phyloP scores from a whole-genome alignment of 1,139 yeast genomes.

The Yueomyces sp. region DNA sequence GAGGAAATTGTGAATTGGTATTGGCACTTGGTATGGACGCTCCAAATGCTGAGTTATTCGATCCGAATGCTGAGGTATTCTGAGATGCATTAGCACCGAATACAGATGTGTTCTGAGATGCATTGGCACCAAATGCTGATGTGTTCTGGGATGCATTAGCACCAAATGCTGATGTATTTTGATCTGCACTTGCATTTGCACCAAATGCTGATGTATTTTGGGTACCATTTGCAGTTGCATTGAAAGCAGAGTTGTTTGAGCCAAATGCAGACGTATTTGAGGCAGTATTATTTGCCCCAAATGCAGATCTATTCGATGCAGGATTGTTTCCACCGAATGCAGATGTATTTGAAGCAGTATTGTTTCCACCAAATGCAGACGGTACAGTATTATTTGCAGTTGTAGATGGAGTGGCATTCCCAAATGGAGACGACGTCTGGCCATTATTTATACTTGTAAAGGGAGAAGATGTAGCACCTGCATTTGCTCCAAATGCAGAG shows the following conservation, averaged over 20 bases:
- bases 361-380: background rate
- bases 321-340: background rate
- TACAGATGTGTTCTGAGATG: background rate
- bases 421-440: background rate
- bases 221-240: background rate
- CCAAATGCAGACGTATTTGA: background rate
- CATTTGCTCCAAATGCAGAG: conserved; percentile 3
- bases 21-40: background rate
- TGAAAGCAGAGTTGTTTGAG: background rate
- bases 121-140: background rate
- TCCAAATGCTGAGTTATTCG: background rate
- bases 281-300: background rate
- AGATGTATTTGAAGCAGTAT: background rate
- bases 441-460: background rate
- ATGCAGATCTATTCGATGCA: background rate
- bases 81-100: conserved; percentile 1
- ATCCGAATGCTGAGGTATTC: background rate
- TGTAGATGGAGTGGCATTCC: background rate
- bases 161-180: background rate
- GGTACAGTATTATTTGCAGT: background rate
- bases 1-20: conserved; percentile 2
- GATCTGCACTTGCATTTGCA: background rate
- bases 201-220: conserved; percentile 3
- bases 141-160: background rate
- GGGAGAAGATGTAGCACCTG: conserved; percentile 2